A percentile compares a stretch with the other conserved stretches of the same genome.
These are phyloP conservation scores for Citrus cavaleriei DNA, from an alignment of 345 rosid species.

Conservation along the genomic window DNA sequence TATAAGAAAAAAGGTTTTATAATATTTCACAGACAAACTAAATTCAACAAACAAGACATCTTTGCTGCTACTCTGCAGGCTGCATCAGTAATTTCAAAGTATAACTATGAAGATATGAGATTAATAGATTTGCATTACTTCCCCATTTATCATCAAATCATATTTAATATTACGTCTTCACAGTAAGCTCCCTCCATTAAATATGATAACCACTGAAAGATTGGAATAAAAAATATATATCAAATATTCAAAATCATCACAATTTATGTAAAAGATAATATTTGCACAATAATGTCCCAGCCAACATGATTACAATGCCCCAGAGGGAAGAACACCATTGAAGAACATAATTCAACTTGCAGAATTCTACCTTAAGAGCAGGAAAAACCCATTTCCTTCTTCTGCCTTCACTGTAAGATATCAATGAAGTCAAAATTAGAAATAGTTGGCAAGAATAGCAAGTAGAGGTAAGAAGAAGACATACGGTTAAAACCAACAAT, in stretches of 20 bases:
- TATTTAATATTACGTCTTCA: background rate
- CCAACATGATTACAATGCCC: background rate
- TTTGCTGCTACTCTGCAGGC: background rate
- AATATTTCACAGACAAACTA: background rate
- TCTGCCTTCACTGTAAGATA: conserved; percentile 75
- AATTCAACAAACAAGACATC: background rate
- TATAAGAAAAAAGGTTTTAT: background rate
- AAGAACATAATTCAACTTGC: conserved; percentile 12
- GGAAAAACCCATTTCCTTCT: conserved; percentile 97
- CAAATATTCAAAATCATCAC: background rate
- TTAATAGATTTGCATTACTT: background rate
- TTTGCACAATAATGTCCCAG: background rate
- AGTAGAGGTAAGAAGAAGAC: background rate
- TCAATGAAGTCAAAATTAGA: conserved; percentile 17
- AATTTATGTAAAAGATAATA: background rate
- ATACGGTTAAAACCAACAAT: background rate
- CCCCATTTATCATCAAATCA: background rate
- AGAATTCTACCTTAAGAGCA: conserved; percentile 60
- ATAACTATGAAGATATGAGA: background rate
- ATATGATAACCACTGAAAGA: background rate
- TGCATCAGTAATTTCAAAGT: background rate
- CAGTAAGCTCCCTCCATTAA: background rate
- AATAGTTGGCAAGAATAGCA: conserved; percentile 1
- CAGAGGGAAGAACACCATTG: background rate
- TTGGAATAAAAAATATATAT: background rate